Base-by-base conservation (phyloP, 1,139 yeast species). In the Scheffersomyces lignicola region DNA sequence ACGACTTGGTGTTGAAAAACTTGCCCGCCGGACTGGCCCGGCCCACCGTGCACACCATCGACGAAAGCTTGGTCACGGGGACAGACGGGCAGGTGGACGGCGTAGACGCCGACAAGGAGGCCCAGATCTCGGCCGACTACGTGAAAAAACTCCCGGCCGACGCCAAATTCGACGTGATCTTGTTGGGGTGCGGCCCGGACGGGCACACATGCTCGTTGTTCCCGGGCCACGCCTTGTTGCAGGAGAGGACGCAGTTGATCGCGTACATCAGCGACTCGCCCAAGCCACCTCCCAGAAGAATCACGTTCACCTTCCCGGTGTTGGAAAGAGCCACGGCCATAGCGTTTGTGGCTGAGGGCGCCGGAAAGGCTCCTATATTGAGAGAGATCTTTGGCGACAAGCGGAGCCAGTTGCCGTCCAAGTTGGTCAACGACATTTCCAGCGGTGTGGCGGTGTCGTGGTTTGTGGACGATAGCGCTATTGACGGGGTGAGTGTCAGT, bases 321-420 rank as follows among this genome's bases (percentile, higher is more conserved):
- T 69, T 83, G 49, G 70, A 66, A 41, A 63, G 58, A 20, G 82
- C 84, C 13, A 55, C 63, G 13, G 57, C 75, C 31, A 76, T 89
- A 48, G 83, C 88, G 1, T 89, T 88, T 62, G 92, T 88, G 32
- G 96, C 96, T 12, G 92, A 87, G 57, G 96, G 97, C 39, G 82
- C 82, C 12, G 84, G 86, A 24, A 89, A 89, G 62, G 86, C 88
- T n/a, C 71, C 78, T 0, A 72, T 84, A 29, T 67, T 90, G 58
- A 76, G 76, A 51, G 73, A 83, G 44, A 81, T 89, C 35, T 87
- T 90, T 58, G 70, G 71, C 38, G 76, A 82, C 45, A 52, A 67
- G 13, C 49, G 62, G 15, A 54, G 65, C 24, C 37, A 58, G 41
- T 71, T 89, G 48, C 97, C 97, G 13, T 74, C 88, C 36, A 83